Base-by-base conservation (phyloP, 1,139 yeast genomes). In the Sugiyamaella xylanicola region DNA sequence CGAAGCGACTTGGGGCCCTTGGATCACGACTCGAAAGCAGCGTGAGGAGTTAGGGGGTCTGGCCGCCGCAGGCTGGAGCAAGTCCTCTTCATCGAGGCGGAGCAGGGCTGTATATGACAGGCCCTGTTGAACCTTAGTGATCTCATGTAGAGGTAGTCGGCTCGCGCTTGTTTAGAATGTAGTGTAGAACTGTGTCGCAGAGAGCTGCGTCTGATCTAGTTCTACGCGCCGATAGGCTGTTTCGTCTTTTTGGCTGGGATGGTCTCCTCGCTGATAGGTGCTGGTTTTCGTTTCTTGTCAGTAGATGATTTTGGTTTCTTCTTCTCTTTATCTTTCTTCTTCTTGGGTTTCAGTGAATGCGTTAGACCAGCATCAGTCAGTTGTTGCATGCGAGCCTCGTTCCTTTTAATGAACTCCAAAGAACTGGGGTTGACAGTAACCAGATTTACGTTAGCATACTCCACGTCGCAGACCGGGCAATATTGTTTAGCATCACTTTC, bases 331-430 rank as follows among this genome's bases (percentile, higher is more conserved):
- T 71, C 72, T 58, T 69, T 72, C 58, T 60, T 67, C 58, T 74
- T 72, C 45, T 62, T 60, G 19, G 72, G 69, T 56, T 72, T 75
- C 58, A 83, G 74, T 7, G 82, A 76, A 64, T 87, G 91, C 2
- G 80, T 67, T 4, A 81, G 61, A 2, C 77, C 77, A 3, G 61
- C 53, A 0, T 65, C 61, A 5, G 48, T 58, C 27, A 86, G 66
- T 9, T 55, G 49, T 0, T 59, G 60, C 57, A 77, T 72, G 55
- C 85, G 75, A 0, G 60, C 60, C 43, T 75, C 72, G 25, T 75
- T 64, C 7, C 46, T 41, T 2, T 61, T 60, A 1, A 66, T 45
- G 16, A 73, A 76, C 0, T 62, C 63, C 0, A 62, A 59, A 13
- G 60, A 59, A 1, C 63, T 70, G 59, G 77, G 78, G 59, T 74